These are phyloP conservation scores for Aspergillus japonicus DNA, from an alignment of 2,329 filamentous ascomycete species.

Conservation along the genomic window DNA sequence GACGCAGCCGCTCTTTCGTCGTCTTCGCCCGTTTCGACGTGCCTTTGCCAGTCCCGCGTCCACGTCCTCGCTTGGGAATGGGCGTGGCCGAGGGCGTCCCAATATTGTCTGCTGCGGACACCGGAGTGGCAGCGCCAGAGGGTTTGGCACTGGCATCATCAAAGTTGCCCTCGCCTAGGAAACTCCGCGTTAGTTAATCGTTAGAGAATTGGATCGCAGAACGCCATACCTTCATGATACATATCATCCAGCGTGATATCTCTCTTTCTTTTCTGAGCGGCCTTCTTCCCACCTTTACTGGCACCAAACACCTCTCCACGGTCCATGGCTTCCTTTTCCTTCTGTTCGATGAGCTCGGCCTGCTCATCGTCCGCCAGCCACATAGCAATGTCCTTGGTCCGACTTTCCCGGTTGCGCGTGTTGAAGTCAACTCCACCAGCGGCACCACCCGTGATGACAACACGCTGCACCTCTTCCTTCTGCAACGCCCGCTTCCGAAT, in stretches of 20 bases:
- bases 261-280: conserved; percentile 57
- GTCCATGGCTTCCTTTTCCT: conserved; percentile 79
- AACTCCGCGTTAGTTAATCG: conserved; percentile 11
- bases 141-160: conserved; percentile 79
- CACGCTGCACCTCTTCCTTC: conserved; percentile 97
- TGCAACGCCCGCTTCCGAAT: conserved; percentile 95
- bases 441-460: conserved; percentile 87
- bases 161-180: conserved; percentile 88
- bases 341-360: conserved; percentile 87
- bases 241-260: conserved; percentile 82
- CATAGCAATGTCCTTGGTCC: conserved; percentile 97
- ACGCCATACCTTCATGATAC: conserved; percentile 91
- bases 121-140: conserved; percentile 81
- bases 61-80: conserved; percentile 57
- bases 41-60: conserved; percentile 55
- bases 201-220: background rate
- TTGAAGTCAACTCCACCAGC: conserved; percentile 92
- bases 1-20: conserved; percentile 51
- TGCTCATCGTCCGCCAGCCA: conserved; percentile 98
- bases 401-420: conserved; percentile 83
- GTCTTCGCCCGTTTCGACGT: conserved; percentile 62
- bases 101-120: conserved; percentile 54
- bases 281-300: conserved; percentile 62
- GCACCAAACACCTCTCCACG: conserved; percentile 63
- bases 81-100: conserved; percentile 37